Base-by-base conservation (phyloP, 208 protist species). In the Trypanosoma boissoni region DNA sequence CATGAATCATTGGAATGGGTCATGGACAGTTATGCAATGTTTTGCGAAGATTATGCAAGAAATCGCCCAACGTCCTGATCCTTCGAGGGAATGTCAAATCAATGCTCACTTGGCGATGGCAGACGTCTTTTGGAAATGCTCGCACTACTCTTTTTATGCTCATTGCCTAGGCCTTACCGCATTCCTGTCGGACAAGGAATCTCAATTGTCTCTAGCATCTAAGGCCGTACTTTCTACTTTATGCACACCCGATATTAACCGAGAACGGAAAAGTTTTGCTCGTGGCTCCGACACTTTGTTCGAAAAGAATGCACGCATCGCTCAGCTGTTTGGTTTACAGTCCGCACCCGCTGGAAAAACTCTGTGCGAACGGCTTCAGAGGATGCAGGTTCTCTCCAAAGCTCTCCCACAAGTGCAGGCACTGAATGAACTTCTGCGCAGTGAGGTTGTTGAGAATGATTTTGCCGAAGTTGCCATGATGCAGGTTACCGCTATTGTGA, bases 141-240 rank as follows among this genome's bases (percentile, higher is more conserved):
- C 55, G 23, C 70, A 79, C 32, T 70, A 76, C 62, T 72, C 68
- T 57, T 88, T 84, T 61, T 80, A 94, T 64, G 83, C 87, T 20
- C 64, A 86, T 67, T 89, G 78, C 60, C 77, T 91, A 36, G 64
- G 44, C 29, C 53, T 68, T 24, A 83, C 81, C 3, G 79, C 79
- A 0, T 66, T 67, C 26, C 42, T 83, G 42, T 68, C 61, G n/a
- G 55, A 59, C 20, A 64, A 82, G 2, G 71, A 65, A 21, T 46
- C 49, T 24, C 57, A 63, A n/a, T 58, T 41, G 20, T 43, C 55
- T 20, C 48, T 80, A 12, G 75, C 77, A 7, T 77, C 87, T 18
- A 65, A 67, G 31, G 81, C 83, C 14, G 73, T 88, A n/a, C 50
- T 91, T 27, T 80, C 87, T 3, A 69, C 79, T n/a, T 76, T 94